A percentile compares a stretch with the other conserved stretches of the same genome.
Evolutionary conservation across 2,329 filamentous ascomycete species (phyloP).

Genomic region (Trichoderma asperellum): DNA sequence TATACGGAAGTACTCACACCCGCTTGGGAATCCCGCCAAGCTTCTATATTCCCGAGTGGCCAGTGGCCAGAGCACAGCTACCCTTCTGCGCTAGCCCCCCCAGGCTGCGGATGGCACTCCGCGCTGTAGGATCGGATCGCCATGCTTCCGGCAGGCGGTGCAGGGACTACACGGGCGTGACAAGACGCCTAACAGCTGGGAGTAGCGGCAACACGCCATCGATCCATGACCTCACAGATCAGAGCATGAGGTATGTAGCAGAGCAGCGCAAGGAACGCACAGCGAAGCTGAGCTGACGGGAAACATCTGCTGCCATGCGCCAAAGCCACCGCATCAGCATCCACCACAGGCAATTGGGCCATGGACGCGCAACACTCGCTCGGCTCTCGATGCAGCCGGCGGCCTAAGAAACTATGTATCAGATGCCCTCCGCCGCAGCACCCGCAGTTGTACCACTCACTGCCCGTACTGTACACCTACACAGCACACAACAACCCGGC

Average conservation of each 20-base stretch:
- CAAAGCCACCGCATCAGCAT: conserved; percentile 20
- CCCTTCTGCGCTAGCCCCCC: neutral
- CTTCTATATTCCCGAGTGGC: neutral
- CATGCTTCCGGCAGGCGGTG: conserved; percentile 10
- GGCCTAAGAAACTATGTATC: neutral
- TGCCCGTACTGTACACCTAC: too few species aligned
- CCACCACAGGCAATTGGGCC: neutral
- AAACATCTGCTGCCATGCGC: conserved; percentile 1
- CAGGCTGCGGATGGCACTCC: neutral
- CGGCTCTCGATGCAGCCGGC: neutral
- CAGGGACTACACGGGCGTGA: conserved; percentile 9
- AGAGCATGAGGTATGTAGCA: neutral
- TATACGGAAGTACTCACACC: conserved; percentile 26
- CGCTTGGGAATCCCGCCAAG: conserved; percentile 13
- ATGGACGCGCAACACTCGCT: neutral
- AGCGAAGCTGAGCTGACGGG: neutral
- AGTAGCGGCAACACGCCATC: conserved; percentile 8
- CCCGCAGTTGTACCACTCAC: neutral
- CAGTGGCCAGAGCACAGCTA: neutral
- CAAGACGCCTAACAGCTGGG: conserved; percentile 17
- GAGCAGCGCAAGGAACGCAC: neutral
- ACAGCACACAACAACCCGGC: too few species aligned
- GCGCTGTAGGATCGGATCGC: conserved; percentile 1
- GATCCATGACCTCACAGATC: neutral
- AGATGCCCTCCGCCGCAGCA: neutral